A percentile compares a stretch with the other conserved stretches of the same genome.
Evolutionary conservation across 345 rosid genomes (phyloP).

Genomic region (Heritiera littoralis): DNA sequence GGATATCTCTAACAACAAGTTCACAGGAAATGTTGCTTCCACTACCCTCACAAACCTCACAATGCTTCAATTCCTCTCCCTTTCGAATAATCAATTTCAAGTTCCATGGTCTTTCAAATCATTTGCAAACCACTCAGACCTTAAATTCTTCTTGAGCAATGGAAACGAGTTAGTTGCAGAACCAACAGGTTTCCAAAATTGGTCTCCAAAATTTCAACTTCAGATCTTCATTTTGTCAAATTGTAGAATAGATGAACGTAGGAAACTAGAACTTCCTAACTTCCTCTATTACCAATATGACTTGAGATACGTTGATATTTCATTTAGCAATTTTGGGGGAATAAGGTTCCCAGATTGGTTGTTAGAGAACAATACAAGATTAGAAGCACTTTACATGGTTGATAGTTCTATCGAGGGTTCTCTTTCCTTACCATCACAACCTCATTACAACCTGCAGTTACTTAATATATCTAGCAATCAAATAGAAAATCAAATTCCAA

Average conservation of each 20-base stretch:
- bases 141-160: background rate
- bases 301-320: background rate
- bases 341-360: background rate
- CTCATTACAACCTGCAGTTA: background rate
- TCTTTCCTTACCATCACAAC: background rate
- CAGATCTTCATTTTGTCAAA: background rate
- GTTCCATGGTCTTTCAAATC: background rate
- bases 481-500: background rate
- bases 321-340: background rate
- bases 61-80: background rate
- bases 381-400: background rate
- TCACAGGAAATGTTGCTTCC: background rate
- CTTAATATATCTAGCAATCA: too few species aligned
- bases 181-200: background rate
- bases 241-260: fast-evolving
- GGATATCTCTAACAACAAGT: background rate
- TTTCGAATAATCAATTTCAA: conserved; percentile 10
- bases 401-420: background rate
- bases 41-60: conserved; percentile 14
- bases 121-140: background rate
- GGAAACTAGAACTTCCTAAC: background rate
- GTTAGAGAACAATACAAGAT: background rate
- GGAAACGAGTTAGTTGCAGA: background rate
- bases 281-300: background rate
- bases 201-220: background rate